phyloP scores from a whole-genome alignment of 1,284 basidiomycete genomes.

The Sporisorium exsertum region DNA sequence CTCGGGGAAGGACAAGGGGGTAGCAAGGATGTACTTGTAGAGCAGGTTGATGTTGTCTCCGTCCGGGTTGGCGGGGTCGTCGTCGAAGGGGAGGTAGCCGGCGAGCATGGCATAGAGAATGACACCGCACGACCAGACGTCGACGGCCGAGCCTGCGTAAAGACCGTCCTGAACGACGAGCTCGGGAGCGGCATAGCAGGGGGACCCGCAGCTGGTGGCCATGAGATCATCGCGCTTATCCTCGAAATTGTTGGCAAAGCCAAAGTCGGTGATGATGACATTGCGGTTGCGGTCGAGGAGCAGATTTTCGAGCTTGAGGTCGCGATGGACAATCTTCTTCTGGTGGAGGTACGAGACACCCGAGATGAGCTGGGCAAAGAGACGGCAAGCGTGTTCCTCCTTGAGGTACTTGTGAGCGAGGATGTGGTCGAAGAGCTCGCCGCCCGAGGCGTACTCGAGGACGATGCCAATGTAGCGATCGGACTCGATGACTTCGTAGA shows the following conservation, averaged over 20 bases:
- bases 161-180: constrained; percentile 98
- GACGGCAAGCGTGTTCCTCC: constrained; percentile 92
- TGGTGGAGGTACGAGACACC: constrained; percentile 99
- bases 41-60: constrained; percentile 99
- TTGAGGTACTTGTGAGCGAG: constrained; percentile 96
- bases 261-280: constrained; percentile 99
- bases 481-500: constrained; percentile 99
- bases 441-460: constrained; percentile 93
- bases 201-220: constrained; percentile 97
- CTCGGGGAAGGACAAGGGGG: constrained; percentile 67
- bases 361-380: constrained; percentile 98
- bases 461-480: constrained; percentile 99
- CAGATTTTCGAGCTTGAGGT: constrained; percentile 98
- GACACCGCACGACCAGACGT: constrained; percentile 99
- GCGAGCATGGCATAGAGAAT: constrained; percentile 99
- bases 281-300: constrained; percentile 96
- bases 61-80: constrained; percentile 97
- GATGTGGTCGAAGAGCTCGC: constrained; percentile 99
- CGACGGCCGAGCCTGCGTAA: constrained; percentile 97
- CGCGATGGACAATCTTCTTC: constrained; percentile 98
- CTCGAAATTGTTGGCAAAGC: constrained; percentile 97
- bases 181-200: constrained; percentile 98
- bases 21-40: constrained; percentile 93
- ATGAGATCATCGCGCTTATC: constrained; percentile 85
- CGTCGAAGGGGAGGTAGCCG: constrained; percentile 99